Percentiles rank a stretch among this genome's conserved stretches.
These are phyloP conservation scores for Fusarium sp. DNA, from an alignment of 2,329 filamentous ascomycete species.

Conservation along the genomic window DNA sequence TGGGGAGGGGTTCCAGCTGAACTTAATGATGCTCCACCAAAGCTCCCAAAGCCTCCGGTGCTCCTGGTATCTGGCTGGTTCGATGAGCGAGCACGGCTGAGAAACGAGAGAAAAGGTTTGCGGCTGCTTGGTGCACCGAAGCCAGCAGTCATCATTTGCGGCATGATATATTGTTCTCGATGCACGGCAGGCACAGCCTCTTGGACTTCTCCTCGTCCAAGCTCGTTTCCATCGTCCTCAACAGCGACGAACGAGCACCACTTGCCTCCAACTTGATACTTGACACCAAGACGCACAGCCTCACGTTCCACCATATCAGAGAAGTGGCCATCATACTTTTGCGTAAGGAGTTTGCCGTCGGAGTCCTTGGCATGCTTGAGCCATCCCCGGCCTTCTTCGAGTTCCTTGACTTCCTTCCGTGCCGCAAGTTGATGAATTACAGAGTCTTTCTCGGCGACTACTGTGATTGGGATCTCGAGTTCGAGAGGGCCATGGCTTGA, in stretches of 20 bases:
- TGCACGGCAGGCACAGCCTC: background rate
- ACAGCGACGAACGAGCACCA: conserved; percentile 80
- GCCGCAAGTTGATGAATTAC: conserved; percentile 77
- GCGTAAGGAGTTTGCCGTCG: conserved; percentile 55
- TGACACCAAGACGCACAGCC: conserved; percentile 70
- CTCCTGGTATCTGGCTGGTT: background rate
- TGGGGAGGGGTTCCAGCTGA: background rate
- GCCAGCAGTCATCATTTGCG: background rate
- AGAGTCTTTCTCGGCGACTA: conserved; percentile 54
- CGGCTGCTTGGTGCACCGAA: background rate
- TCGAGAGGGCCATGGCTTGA: conserved; percentile 67
- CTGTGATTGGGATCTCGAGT: conserved; percentile 70
- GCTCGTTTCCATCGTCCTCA: conserved; percentile 50
- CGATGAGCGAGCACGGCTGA: no score
- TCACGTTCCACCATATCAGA: conserved; percentile 71
- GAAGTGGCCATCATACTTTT: conserved; percentile 60
- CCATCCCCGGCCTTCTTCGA: conserved; percentile 78
- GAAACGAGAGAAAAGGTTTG: rapidly evolving
- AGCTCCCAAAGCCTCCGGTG: background rate
- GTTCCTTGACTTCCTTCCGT: conserved; percentile 71
- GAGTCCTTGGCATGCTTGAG: conserved; percentile 60
- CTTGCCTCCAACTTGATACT: conserved; percentile 73
- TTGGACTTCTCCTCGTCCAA: background rate
- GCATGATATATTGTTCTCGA: no score
- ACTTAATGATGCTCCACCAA: background rate